Evolutionary conservation across 2,329 filamentous ascomycete species (phyloP).

Genomic region (Elsinoe batatas): DNA sequence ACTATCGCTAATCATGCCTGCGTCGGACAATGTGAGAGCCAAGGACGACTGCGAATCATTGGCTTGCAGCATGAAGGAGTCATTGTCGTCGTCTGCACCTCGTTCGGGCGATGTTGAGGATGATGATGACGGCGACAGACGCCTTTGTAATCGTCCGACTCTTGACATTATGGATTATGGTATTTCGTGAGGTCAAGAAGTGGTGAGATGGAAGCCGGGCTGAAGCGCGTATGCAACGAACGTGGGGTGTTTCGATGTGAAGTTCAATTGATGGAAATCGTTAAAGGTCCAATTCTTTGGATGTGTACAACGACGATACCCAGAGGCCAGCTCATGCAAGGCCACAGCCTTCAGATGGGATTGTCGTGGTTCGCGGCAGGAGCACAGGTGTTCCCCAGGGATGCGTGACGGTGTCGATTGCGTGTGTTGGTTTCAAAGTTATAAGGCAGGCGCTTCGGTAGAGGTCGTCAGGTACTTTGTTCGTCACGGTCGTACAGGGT

Average conservation of each 20-base stretch:
- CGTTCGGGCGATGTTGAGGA: conserved; percentile 66
- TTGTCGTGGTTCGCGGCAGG: background rate
- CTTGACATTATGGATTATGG: conserved; percentile 13
- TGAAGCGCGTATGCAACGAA: background rate
- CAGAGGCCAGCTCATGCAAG: conserved; percentile 4
- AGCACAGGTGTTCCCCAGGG: conserved; percentile 5
- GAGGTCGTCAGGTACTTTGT: background rate
- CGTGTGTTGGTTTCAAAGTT: conserved; percentile 2
- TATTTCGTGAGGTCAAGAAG: background rate
- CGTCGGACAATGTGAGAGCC: conserved; percentile 52
- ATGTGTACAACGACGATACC: background rate
- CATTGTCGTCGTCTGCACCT: conserved; percentile 80
- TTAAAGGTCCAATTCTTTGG: background rate
- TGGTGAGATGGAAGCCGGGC: background rate
- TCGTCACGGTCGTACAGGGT: background rate
- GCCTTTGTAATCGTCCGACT: conserved; percentile 15
- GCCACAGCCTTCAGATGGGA: background rate
- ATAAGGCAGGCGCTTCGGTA: background rate
- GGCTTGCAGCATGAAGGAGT: conserved; percentile 71
- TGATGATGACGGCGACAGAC: conserved; percentile 39
- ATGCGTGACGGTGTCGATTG: conserved; percentile 9
- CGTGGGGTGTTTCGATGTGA: background rate
- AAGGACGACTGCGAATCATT: conserved; percentile 93
- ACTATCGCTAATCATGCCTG: conserved; percentile 57
- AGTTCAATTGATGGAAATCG: background rate